phyloP scores from a whole-genome alignment of 805 yeast genomes.

The Candida golubevii region DNA sequence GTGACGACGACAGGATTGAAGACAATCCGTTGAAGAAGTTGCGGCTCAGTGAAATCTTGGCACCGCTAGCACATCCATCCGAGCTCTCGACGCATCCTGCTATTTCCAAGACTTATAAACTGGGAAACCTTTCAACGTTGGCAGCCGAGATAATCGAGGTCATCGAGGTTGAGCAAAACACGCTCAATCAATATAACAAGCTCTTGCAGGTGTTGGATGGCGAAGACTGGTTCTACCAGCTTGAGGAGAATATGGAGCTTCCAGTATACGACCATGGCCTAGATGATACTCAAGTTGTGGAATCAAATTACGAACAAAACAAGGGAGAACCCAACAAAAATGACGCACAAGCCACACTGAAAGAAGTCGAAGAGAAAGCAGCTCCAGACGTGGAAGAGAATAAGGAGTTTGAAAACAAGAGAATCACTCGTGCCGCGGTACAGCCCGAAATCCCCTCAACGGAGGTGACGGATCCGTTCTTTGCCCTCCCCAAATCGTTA shows the following conservation, averaged over 20 bases:
- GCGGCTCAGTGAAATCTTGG: constrained; percentile 47
- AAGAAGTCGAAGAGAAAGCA: not conserved
- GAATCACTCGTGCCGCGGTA: constrained; percentile 11
- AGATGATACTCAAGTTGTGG: constrained; percentile 15
- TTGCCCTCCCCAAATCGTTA: constrained; percentile 53
- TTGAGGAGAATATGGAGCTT: constrained; percentile 61
- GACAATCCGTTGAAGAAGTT: constrained; percentile 27
- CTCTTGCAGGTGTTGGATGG: constrained; percentile 79
- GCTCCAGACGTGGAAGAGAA: constrained; percentile 10
- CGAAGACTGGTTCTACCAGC: constrained; percentile 69
- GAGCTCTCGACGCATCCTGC: constrained; percentile 73
- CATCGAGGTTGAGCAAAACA: constrained; percentile 77
- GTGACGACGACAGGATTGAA: constrained; percentile 20
- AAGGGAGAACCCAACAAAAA: not conserved
- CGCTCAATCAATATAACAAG: constrained; percentile 65
- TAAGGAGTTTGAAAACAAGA: constrained; percentile 10
- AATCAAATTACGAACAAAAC: constrained; percentile 6
- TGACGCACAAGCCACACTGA: not conserved
- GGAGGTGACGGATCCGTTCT: constrained; percentile 44
- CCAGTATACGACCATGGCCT: constrained; percentile 69
- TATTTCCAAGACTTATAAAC: constrained; percentile 60
- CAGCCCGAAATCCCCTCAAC: constrained; percentile 49
- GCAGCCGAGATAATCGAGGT: constrained; percentile 71
- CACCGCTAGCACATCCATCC: constrained; percentile 76
- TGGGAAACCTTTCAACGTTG: constrained; percentile 45